Evolutionary conservation across 768 basidiomycete genomes (phyloP), one percentile per base, ranked within the genome.

Genomic region (Astraeus odoratus): DNA sequence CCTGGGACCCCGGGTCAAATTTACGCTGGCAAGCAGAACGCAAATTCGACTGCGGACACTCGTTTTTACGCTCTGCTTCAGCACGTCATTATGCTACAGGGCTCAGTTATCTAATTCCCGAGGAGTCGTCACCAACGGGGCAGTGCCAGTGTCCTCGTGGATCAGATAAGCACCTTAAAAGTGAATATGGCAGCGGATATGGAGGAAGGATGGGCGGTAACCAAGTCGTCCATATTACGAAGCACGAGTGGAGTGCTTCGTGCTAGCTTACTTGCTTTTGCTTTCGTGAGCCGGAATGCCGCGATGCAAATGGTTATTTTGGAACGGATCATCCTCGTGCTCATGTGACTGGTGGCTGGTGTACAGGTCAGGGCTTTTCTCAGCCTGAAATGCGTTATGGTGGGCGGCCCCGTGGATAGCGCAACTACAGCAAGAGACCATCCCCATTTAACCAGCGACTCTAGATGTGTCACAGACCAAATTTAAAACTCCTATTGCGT

Each of bases 251-350:
- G 51, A 13, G 43, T 47, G 64, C 65, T 43, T 23, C 40, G 15
- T 51, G 77, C 76, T 50, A 74, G 69, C 54, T 44, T 77, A 24
- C 20, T 60, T 62, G 5, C 23, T 73, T 80, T 43, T 46, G 56
- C n/a, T 74, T 70, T 68, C 70, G 74, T 57, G 74, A 78, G 48
- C 74, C 75, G 16, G 76, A 77, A 58, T 60, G 74, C 47, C 70
- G 68, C 23, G 9, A 24, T 12, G 37, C 37, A 20, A 36, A 19
- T 13, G 20, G 18, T 13, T 8, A 37, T 37, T 23, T 37, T 20
- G 36, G 36, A 38, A 38, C 36, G 36, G 18, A 29, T 20, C 20
- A 38, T 22, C 22, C 36, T 38, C 20, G 36, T 38, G 13, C 36
- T n/a, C n/a, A n/a, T n/a, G n/a, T n/a, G n/a, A n/a, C n/a, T n/a